Evolutionary conservation across 2,329 filamentous ascomycete genomes (phyloP), one percentile per base, ranked within the genome.

Genomic region (Rhinocladiella mackenziei): DNA sequence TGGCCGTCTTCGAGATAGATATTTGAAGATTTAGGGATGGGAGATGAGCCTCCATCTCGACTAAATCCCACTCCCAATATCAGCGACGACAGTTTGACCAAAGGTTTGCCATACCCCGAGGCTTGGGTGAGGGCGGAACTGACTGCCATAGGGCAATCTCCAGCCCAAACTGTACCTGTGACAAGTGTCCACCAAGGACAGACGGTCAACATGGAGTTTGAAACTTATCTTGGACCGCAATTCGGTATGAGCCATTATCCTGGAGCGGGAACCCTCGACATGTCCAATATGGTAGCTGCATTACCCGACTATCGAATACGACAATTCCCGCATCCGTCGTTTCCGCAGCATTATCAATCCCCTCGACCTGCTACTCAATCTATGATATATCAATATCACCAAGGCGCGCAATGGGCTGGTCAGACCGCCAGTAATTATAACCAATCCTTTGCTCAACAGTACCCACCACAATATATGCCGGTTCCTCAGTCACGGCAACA

Each of bases 21-120:
- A 46, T 51, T 60, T 47, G 59, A 60, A 45, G 50, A 56, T 43
- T 47, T 53, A 49, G 55, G 50, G 13, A 62, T 60, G 59, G 53
- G 43, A 39, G 55, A 59, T 38, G 54, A 47, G 17, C 48, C 51
- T 29, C 43, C 39, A 20, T 39, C 35, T 36, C 36, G 62, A 61
- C 10, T 81, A 75, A 31, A 94, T 86, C 60, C 89, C 81, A 2
- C 65, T 60, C 58, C 87, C 77, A 66, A 87, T 94, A 68, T 85
- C 92, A 8, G 69, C 67, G 3, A 95, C 70, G 60, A 85, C 92
- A 58, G 87, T 80, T 6, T 77, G 65, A 34, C 38, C 5, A 39
- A 25, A 52, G 50, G 45, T 48, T 33, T 18, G 34, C 31, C 25
- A n/a, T 32, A 10, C 5, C 17, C 18, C n/a, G 2, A 20, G 5